Evolutionary conservation across 805 yeast genomes (phyloP).

Genomic region (Yarrowia sp.): DNA sequence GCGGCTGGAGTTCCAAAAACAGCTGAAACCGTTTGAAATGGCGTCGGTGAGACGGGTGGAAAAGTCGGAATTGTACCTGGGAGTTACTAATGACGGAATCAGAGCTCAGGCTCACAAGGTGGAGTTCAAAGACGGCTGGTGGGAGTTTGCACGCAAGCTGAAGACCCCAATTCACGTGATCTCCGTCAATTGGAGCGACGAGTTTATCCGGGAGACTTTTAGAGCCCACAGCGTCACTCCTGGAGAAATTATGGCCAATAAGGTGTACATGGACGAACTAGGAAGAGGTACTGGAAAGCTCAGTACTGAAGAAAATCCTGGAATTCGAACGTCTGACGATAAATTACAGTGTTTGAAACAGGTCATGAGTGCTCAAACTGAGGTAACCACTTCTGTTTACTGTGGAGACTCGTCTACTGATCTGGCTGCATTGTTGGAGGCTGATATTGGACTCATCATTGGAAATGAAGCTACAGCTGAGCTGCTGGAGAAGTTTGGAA

Average conservation of each 20-base stretch:
- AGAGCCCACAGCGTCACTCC: not conserved
- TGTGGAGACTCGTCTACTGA: constrained; percentile 73
- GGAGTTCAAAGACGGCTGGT: constrained; percentile 53
- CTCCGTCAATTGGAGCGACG: constrained; percentile 69
- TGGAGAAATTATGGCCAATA: constrained; percentile 57
- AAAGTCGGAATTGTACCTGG: constrained; percentile 53
- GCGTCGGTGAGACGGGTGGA: constrained; percentile 57
- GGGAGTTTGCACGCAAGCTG: constrained; percentile 49
- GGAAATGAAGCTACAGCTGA: constrained; percentile 40
- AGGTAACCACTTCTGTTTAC: constrained; percentile 50
- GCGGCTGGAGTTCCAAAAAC: constrained; percentile 58
- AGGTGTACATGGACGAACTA: constrained; percentile 50
- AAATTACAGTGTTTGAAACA: constrained; percentile 51
- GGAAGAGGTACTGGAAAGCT: constrained; percentile 48
- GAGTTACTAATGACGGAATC: constrained; percentile 51
- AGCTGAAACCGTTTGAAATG: constrained; percentile 56
- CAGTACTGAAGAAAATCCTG: constrained; percentile 40
- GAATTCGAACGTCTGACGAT: constrained; percentile 63
- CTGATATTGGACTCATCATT: constrained; percentile 58
- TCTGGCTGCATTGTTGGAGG: constrained; percentile 57
- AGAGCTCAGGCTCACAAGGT: constrained; percentile 52
- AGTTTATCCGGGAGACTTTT: constrained; percentile 54
- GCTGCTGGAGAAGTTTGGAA: constrained; percentile 10
- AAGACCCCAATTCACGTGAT: constrained; percentile 55
- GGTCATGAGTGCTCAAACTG: constrained; percentile 40